Base-by-base conservation (phyloP, 495 filamentous ascomycete genomes). In the Penicillium simplicissimum region DNA sequence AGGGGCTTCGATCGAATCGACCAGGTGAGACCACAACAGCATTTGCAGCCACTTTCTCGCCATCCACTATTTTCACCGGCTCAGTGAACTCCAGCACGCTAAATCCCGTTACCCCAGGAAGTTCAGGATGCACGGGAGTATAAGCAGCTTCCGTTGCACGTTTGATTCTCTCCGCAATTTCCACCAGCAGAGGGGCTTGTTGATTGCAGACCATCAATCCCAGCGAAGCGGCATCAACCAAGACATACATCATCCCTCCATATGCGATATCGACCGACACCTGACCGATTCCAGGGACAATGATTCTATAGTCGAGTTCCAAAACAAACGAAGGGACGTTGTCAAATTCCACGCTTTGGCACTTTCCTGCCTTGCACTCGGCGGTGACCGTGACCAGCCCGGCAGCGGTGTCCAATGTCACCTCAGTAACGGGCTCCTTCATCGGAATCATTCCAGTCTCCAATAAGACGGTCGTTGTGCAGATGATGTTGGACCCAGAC, bases 401-500 rank as follows among this genome's bases (percentile, higher is more conserved):
- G 15, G 74, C 74, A 5, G 74, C 65, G 1, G 74, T 74, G 37
- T 76, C 74, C 48, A 76, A 34, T 0, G 43, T 42, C 11, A 76
- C 47, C 40, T 67, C 43, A 6, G 74, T 76, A 8, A 63, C 42
- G 0, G 74, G 74, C 49, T 76, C 74, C 52, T 71, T 65, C 73
- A 77, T 77, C 1, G 54, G 47, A n/a, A 77, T 61, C 70, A 77
- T 76, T 8, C 73, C 71, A 1, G 70, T 77, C 45, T 77, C 74
- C 45, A 77, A 36, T 15, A 77, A 59, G 15, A 73, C 73, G 0
- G 75, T 76, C 21, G 70, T 60, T 2, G 72, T 74, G 42, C 65
- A 72, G 51, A 77, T 77, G 10, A 63, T 72, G 31, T 77, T 77
- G 2, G 65, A 66, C 4, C 75, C 75, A 4, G 73, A 76, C 75